A percentile compares a stretch with the other conserved stretches of the same genome.
Evolutionary conservation across 2,329 filamentous ascomycete species (phyloP).

Genomic region (Elsinoe australis): DNA sequence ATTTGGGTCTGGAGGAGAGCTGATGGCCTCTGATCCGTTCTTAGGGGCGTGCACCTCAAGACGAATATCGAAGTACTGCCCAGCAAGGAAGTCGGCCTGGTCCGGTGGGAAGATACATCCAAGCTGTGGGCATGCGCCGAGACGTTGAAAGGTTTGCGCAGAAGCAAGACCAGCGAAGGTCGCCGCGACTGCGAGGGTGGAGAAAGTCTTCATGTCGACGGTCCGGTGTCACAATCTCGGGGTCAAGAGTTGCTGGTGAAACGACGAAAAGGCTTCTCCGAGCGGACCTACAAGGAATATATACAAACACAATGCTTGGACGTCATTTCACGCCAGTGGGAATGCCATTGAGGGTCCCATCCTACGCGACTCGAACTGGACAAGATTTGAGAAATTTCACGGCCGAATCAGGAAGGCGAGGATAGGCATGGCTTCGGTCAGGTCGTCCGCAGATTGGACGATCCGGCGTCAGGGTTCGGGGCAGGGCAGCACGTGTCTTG

Average conservation of each 20-base stretch:
- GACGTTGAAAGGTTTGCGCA: constrained; percentile 49
- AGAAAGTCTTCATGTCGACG: constrained; percentile 13
- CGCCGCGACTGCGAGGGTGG: constrained; percentile 10
- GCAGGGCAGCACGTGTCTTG: constrained; percentile 9
- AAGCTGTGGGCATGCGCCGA: constrained; percentile 49
- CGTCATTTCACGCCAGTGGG: constrained; percentile 1
- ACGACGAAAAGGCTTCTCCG: constrained; percentile 5
- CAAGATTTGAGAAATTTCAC: constrained; percentile 2
- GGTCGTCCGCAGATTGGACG: constrained; percentile 11
- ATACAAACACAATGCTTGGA: constrained; percentile 12
- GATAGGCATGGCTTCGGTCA: constrained; percentile 10
- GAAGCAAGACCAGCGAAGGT: constrained; percentile 18
- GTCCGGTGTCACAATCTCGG: not conserved
- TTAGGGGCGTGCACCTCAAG: constrained; percentile 73
- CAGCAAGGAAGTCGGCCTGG: constrained; percentile 71
- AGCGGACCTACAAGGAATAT: constrained; percentile 8
- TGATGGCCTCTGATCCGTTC: constrained; percentile 73
- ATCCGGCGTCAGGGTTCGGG: constrained; percentile 5
- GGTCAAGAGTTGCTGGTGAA: constrained; percentile 9
- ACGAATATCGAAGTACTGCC: constrained; percentile 76
- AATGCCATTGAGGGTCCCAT: not conserved
- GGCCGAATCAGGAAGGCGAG: constrained; percentile 12
- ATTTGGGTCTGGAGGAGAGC: constrained; percentile 60
- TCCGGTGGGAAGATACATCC: constrained; percentile 52
- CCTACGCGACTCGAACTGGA: not conserved